Conservation (phyloP, 768 basidiomycete species). For the Boletus coccyginus region DNA sequence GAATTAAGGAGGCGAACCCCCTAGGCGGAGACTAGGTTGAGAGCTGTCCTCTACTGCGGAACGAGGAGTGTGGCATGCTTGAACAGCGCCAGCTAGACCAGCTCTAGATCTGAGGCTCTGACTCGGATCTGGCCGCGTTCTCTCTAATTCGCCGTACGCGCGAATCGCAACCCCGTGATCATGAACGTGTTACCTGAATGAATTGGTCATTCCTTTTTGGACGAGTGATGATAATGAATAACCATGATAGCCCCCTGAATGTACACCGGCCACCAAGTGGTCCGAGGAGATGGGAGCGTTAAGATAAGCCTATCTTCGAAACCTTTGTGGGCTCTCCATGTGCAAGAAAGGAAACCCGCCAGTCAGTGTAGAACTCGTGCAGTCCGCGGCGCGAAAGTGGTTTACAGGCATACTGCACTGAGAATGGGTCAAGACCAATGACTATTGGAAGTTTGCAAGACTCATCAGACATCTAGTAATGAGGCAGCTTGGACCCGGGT, state of each 20-base stretch:
- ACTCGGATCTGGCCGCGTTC: not conserved
- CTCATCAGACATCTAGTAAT: too few species aligned
- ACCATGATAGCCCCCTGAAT: not conserved
- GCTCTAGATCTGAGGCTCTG: not conserved
- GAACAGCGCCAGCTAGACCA: not conserved
- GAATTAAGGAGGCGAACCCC: not conserved
- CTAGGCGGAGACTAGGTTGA: not conserved
- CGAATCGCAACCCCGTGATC: not conserved
- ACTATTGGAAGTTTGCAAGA: not conserved
- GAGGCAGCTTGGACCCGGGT: too few species aligned
- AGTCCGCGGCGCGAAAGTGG: not conserved
- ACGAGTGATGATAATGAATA: not conserved
- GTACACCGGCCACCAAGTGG: not conserved
- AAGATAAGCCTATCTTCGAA: not conserved
- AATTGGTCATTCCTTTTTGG: not conserved
- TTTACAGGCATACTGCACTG: not conserved
- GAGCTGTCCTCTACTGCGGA: slow-evolving; percentile 2
- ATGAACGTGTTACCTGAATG: not conserved
- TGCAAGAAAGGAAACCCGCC: not conserved
- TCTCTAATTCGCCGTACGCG: slow-evolving; percentile 1
- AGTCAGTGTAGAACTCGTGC: not conserved
- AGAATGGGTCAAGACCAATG: not conserved
- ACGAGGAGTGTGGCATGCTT: slow-evolving; percentile 4
- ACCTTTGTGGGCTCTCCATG: not conserved
- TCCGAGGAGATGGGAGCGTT: not conserved